Evolutionary conservation across 2,329 filamentous ascomycete species (phyloP).

Genomic region (Xylariaceae sp.): DNA sequence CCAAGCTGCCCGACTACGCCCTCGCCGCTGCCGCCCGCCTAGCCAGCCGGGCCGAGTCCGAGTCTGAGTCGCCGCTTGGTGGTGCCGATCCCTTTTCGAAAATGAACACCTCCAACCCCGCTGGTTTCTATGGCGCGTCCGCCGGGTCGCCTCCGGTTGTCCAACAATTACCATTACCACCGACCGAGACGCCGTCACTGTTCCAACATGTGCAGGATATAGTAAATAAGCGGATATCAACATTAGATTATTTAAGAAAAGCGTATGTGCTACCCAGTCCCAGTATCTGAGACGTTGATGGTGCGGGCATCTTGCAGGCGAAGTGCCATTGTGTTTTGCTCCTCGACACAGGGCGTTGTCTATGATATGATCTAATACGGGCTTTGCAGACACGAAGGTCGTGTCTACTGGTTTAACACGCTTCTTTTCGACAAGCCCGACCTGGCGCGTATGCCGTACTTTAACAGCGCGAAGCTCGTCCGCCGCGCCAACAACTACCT

Average conservation of each 20-base stretch:
- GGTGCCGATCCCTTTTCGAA: slow-evolving; percentile 31
- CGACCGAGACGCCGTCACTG: slow-evolving; percentile 40
- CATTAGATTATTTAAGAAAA: slow-evolving; percentile 85
- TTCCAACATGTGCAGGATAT: slow-evolving; percentile 71
- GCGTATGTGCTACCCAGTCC: too few species aligned
- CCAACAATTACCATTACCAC: slow-evolving; percentile 24
- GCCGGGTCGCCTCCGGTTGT: slow-evolving; percentile 18
- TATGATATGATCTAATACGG: too few species aligned
- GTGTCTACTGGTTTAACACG: slow-evolving; percentile 97
- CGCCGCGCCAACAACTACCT: slow-evolving; percentile 91
- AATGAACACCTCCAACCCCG: slow-evolving; percentile 31
- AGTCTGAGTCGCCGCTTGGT: slow-evolving; percentile 26
- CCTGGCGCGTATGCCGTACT: slow-evolving; percentile 74
- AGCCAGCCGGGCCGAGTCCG: slow-evolving; percentile 22
- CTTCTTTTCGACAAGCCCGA: slow-evolving; percentile 82
- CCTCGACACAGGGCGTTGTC: too few species aligned
- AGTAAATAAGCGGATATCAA: slow-evolving; percentile 87
- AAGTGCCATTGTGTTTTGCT: too few species aligned
- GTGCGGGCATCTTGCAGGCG: too few species aligned
- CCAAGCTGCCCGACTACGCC: slow-evolving; percentile 47
- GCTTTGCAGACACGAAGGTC: slow-evolving; percentile 69
- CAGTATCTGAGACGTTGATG: too few species aligned
- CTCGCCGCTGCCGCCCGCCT: slow-evolving; percentile 40
- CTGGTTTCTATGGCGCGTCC: slow-evolving; percentile 20
- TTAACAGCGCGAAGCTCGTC: slow-evolving; percentile 74